Evolutionary conservation across 2,329 filamentous ascomycete species (phyloP), one percentile per base, ranked within the genome.

Genomic region (Phialemonium atrogriseum): DNA sequence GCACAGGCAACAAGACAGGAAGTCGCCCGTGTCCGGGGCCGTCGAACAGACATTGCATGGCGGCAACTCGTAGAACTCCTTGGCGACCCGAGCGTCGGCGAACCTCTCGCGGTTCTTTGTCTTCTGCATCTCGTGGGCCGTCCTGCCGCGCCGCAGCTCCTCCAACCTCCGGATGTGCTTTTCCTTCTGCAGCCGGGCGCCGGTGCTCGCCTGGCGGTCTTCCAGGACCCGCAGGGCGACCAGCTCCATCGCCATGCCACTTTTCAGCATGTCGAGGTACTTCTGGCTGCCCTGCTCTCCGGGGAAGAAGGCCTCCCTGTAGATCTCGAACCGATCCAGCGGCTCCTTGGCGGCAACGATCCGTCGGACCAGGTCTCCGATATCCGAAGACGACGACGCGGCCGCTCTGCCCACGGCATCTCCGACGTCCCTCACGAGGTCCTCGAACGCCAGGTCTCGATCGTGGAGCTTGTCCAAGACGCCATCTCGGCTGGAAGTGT

Each of bases 51-150:
- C 39, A 9, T 40, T 36, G 25, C 50, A 53, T 3, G 41, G 39
- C 7, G 48, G 43, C n/a, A 50, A 35, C 7, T 47, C 38, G 33
- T 49, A 49, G 14, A 50, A 33, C 27, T 44, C 41, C 16, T 48
- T 44, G 4, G 47, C 41, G 4, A 45, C 36, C 22, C 27, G n/a
- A n/a, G n/a, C n/a, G n/a, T n/a, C n/a, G n/a, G n/a, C n/a, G n/a
- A n/a, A 39, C 28, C 34, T 31, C 27, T 42, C 38, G 12, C 41
- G 43, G 2, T 38, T 38, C 17, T 39, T 42, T 20, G 39, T 36
- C 12, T 37, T 27, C 17, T 37, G n/a, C n/a, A n/a, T n/a, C n/a
- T n/a, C n/a, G n/a, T n/a, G n/a, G n/a, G n/a, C n/a, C n/a, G n/a
- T n/a, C n/a, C n/a, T n/a, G n/a, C n/a, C n/a, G n/a, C n/a, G n/a